Base-by-base conservation (phyloP, 169 alveolate genomes). In the Hepatocystis sp. region DNA sequence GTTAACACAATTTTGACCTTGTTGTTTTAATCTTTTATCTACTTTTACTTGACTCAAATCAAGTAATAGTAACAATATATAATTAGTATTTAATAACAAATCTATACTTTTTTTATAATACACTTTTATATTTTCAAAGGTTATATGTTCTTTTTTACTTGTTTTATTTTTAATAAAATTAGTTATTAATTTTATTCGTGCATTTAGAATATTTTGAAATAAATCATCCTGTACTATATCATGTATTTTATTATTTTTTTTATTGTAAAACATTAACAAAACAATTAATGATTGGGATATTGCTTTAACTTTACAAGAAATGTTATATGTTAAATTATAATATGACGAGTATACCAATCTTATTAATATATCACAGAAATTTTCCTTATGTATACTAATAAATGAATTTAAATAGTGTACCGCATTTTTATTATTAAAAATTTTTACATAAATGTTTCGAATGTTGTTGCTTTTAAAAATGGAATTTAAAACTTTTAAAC, bases 41-140 rank as follows among this genome's bases (percentile, higher is more conserved):
- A 36, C 47, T 7, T 36, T 10, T 36, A 7, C 47, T 36, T 36
- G 15, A 2, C 49, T 47, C 21, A 27, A 21, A 28, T 32, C 53
- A 34, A 81, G 34, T 28, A 81, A 44, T n/a, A 81, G 56, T 10
- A 67, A 47, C 27, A 53, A n/a, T 13, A 61, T 60, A 76, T 76
- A 76, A 7, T 76, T 76, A n/a, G 66, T 76, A 63, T 76, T 63
- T 30, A 81, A 51, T 21, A 81, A 25, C 3, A 81, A 42, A 63
- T 61, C 32, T 10, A 47, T 46, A 11, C 42, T 34, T 76, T 76
- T 60, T 36, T 58, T 32, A 39, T 58, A 76, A 13, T 27, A 58
- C 2, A 19, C 15, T 19, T 58, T 42, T 25, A 76, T 15, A 25
- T 61, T 76, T 30, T 28, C 52, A 39, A 76, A 63, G n/a, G 34